Percentiles rank a stretch among this genome's conserved stretches.
Conservation (phyloP, 2,329 filamentous ascomycete genomes). For the Aspergillus sp. region DNA sequence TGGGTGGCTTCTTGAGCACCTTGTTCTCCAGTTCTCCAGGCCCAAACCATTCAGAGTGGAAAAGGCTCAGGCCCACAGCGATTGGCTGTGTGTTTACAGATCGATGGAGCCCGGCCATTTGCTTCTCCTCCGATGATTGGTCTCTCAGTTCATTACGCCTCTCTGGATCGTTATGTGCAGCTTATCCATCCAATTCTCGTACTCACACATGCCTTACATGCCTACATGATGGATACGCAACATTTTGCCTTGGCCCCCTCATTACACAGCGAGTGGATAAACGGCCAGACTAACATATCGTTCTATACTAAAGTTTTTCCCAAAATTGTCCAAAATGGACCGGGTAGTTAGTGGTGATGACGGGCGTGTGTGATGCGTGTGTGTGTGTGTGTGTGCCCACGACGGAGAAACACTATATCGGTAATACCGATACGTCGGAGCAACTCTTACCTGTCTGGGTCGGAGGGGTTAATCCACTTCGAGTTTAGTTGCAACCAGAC, state of each 20-base stretch:
- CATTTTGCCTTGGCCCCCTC: constrained; percentile 8
- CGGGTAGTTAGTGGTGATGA: neutral
- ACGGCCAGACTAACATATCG: neutral
- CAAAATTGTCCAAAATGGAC: neutral
- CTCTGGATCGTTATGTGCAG: constrained; percentile 2
- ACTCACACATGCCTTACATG: constrained; percentile 12
- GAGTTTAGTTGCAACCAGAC: constrained; percentile 5
- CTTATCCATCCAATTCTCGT: constrained; percentile 4
- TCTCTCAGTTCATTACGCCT: neutral
- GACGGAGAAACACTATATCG: constrained; percentile 8
- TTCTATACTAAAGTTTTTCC: neutral
- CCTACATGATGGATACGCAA: constrained; percentile 8
- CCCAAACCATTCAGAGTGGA: neutral
- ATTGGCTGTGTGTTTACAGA: constrained; percentile 10
- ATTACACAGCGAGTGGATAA: constrained; percentile 6
- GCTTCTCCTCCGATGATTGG: constrained; percentile 9
- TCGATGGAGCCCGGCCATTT: constrained; percentile 11
- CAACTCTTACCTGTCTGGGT: constrained; percentile 1
- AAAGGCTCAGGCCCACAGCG: neutral
- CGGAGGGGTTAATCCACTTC: constrained; percentile 5
- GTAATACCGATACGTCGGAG: constrained; percentile 3
- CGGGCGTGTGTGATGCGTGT: neutral
- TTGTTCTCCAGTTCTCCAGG: neutral
- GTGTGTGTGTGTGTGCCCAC: neutral
- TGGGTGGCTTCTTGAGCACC: neutral